Conservation (phyloP, 164 flowering plant genomes). For the Vitis amurensis region DNA sequence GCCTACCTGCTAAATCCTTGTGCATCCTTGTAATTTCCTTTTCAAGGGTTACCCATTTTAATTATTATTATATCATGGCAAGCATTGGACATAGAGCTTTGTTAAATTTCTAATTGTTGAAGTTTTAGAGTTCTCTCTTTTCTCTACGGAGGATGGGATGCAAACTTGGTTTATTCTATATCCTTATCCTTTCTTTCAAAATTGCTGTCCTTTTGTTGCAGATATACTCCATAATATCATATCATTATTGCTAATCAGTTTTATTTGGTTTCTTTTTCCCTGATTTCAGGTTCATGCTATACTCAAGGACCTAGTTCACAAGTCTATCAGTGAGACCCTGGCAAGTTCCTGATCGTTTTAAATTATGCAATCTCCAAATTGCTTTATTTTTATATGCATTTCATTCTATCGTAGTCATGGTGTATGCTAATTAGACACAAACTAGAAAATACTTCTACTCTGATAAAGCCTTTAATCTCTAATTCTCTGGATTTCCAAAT, state of each 20-base stretch:
- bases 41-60: too few relatives aligned
- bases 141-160: too few relatives aligned
- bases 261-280: not conserved
- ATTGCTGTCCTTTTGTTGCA: not conserved
- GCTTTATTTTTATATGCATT: not conserved
- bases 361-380: not conserved
- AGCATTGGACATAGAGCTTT: too few relatives aligned
- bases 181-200: too few relatives aligned
- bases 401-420: not conserved
- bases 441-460: not conserved
- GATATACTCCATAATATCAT: not conserved
- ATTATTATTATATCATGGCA: too few relatives aligned
- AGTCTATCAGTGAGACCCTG: constrained; percentile 44
- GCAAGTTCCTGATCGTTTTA: constrained; percentile 26
- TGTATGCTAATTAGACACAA: not conserved
- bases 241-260: not conserved
- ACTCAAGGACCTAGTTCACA: constrained; percentile 55
- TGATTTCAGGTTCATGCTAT: constrained; percentile 45
- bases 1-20: too few relatives aligned
- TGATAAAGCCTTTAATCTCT: not conserved
- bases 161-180: too few relatives aligned
- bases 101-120: too few relatives aligned
- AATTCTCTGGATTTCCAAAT: too few relatives aligned
- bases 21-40: too few relatives aligned
- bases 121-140: too few relatives aligned